Base-by-base conservation (phyloP, 768 basidiomycete species). In the Phylloporus arenicola region DNA sequence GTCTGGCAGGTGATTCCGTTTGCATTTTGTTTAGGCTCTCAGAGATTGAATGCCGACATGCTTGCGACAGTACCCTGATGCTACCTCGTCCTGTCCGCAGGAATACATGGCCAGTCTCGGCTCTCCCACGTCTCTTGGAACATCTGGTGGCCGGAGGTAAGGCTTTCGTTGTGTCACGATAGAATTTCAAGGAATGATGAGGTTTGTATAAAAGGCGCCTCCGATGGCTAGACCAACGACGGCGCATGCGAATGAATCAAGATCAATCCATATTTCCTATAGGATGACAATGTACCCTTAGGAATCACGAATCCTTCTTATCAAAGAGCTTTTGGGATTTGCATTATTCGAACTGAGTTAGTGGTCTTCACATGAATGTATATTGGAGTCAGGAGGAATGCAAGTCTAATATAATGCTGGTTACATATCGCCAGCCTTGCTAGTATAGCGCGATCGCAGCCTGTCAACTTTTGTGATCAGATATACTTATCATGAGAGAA, bases 191-290 rank as follows among this genome's bases (percentile, higher is more conserved):
- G n/a, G n/a, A n/a, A n/a, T n/a, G n/a, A n/a, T n/a, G n/a, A n/a
- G n/a, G n/a, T n/a, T n/a, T n/a, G n/a, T n/a, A n/a, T n/a, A n/a
- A n/a, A n/a, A n/a, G n/a, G n/a, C n/a, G n/a, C n/a, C n/a, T n/a
- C n/a, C n/a, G n/a, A n/a, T n/a, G n/a, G n/a, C n/a, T 63, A 13
- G 61, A 70, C 71, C 39, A 76, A 84, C 59, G 64, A 79, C 61
- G 83, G 82, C 4, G 62, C 75, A 47, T 85, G 81, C 64, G 35
- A 62, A 20, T 57, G 16, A 38, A 20, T 38, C n/a, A 42, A 30
- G 9, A 48, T 16, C 14, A 10, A 22, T 17, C 31, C 20, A 38
- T 10, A 39, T 20, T 39, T 20, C 34, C n/a, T 35, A n/a, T 17
- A 13, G 8, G 16, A n/a, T 35, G 34, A 34, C 16, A 6, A 16